Conservation (phyloP, 768 basidiomycete species). For the Trametes cinnabarina region DNA sequence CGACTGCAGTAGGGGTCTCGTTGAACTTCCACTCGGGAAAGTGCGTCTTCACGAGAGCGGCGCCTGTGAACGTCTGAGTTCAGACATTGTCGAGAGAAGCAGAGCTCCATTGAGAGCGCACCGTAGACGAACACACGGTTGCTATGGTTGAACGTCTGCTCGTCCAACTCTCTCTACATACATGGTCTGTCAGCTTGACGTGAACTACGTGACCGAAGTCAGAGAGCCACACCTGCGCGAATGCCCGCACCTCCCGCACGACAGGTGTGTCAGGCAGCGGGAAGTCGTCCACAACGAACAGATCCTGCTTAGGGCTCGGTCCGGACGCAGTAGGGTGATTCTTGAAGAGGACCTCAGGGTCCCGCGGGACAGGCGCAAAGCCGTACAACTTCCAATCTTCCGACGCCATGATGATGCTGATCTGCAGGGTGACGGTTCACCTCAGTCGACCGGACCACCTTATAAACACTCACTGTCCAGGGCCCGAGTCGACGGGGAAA, state of each 20-base stretch:
- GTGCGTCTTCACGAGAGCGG: constrained; percentile 45
- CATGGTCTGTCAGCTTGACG: neutral
- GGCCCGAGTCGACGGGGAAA: no score
- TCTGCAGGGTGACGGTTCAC: neutral
- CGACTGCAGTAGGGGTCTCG: constrained; percentile 22
- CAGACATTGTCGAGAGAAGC: no score
- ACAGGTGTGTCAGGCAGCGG: constrained; percentile 43
- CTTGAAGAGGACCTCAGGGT: constrained; percentile 48
- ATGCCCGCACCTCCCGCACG: constrained; percentile 38
- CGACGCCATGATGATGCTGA: constrained; percentile 11
- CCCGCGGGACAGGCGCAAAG: constrained; percentile 47
- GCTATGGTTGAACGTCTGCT: constrained; percentile 48
- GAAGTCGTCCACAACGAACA: constrained; percentile 39
- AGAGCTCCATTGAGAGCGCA: no score
- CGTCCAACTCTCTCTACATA: constrained; percentile 41
- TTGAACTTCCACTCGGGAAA: constrained; percentile 48
- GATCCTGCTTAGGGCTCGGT: constrained; percentile 41
- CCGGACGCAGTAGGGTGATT: constrained; percentile 44
- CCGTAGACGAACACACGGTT: constrained; percentile 52
- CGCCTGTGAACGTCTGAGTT: constrained; percentile 33
- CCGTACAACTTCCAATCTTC: constrained; percentile 38
- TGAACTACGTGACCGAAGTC: neutral
- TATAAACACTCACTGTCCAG: no score
- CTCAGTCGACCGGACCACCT: neutral
- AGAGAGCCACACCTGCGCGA: constrained; percentile 34